Base-by-base conservation (phyloP, 192 early-diverging fungal species). In the Linnemannia zychae region DNA sequence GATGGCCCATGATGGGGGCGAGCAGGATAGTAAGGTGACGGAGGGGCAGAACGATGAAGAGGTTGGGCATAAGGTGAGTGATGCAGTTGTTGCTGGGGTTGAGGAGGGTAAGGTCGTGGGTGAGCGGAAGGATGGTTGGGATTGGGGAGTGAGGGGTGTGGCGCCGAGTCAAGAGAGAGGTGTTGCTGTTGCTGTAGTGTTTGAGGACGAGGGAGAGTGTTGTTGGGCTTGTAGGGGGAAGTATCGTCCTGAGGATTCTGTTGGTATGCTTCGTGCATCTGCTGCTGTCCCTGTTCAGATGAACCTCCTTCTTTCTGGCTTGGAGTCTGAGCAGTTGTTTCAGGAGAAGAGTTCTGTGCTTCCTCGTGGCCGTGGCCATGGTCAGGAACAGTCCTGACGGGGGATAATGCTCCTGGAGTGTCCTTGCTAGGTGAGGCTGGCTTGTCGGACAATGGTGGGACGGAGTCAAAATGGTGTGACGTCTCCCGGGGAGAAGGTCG, bases 21-120 rank as follows among this genome's bases (percentile, higher is more conserved):
- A 17, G 46, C n/a, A 16, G 34, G 50, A 66, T 74, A 78, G n/a
- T 73, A 83, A 22, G 81, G 76, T n/a, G 81, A 50, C 0, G 75
- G 31, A 34, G 72, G 71, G 1, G 60, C 52, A 9, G 76, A 70
- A 50, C 76, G 57, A 52, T 82, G 68, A 5, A 68, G 50, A 13
- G 75, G 24, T 12, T 74, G 80, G 36, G 69, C 53, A 22, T 76
- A 72, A 15, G 70, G 74, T 34, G 38, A 24, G 7, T 60, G 50
- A 22, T 74, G 60, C 16, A 70, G 81, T 52, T 63, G 57, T 18
- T 18, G 28, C 34, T 76, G 75, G 11, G 24, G 28, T 37, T 76
- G 75, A 9, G 28, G 63, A 24, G 77, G 50, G 17, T 46, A 67
- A 13, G 48, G 31, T 36, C 53, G 65, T 28, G 77, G 36, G 44